Evolutionary conservation across 2,329 filamentous ascomycete genomes (phyloP).

Genomic region (Lecanosticta acicola): DNA sequence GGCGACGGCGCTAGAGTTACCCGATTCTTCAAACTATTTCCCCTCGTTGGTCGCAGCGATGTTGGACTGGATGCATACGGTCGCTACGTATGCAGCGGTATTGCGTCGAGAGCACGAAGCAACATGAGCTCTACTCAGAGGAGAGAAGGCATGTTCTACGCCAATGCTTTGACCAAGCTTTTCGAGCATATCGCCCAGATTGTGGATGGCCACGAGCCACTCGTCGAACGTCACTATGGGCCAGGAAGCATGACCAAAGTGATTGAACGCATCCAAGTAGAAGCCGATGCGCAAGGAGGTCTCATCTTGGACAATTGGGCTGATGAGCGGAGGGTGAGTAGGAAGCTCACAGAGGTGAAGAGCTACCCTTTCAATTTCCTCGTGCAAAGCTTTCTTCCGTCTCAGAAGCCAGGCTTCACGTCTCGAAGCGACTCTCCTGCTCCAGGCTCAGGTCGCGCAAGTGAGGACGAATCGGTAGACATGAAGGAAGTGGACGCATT

Average conservation of each 20-base stretch:
- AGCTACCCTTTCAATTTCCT: conserved; percentile 97
- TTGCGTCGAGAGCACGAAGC: conserved; percentile 73
- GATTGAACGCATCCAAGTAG: conserved; percentile 84
- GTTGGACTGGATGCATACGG: conserved; percentile 93
- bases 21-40: conserved; percentile 96
- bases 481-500: conserved; percentile 93
- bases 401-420: conserved; percentile 61
- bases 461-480: conserved; percentile 87
- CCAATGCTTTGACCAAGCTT: conserved; percentile 78
- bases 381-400: conserved; percentile 83
- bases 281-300: conserved; percentile 92
- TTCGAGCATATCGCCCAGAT: conserved; percentile 98
- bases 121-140: conserved; percentile 64
- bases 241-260: conserved; percentile 89
- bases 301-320: conserved; percentile 94
- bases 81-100: conserved; percentile 90
- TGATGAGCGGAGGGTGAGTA: conserved; percentile 77
- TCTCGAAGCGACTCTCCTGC: conserved; percentile 69
- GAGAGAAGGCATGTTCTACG: conserved; percentile 85
- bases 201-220: conserved; percentile 79
- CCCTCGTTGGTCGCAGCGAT: conserved; percentile 81
- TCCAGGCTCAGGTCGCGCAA: conserved; percentile 51
- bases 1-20: conserved; percentile 87
- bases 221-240: conserved; percentile 94
- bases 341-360: conserved; percentile 88